Base-by-base conservation (phyloP, 257 asterid species). In the Solanum clarkiae region DNA sequence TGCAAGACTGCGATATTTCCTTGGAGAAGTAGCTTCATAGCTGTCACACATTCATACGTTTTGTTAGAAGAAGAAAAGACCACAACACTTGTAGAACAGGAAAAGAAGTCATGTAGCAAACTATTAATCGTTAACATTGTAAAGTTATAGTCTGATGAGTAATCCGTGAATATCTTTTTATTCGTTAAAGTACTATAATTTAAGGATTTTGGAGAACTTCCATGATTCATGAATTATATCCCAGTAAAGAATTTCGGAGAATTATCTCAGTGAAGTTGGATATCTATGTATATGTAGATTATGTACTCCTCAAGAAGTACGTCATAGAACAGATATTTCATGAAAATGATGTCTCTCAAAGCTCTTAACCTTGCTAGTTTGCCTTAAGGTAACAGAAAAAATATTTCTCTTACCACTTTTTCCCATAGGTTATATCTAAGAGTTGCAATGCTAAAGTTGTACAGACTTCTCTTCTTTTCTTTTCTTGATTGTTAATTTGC, bases 1-100 rank as follows among this genome's bases (percentile, higher is more conserved):
- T 11, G 93, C 90, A 47, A 96, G 97, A 85, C 92, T 91, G 86
- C 98, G 98, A 29, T 90, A 93, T 92, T 88, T 96, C 92, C 93
- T 90, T 14, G 99, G 95, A 80, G 98, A 89, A 82, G 99, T 96
- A 80, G 99, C 98, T 90, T 94, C 99, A 83, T 96, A 96, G 87
- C 99, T 96, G 96, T 79, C 17, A 79, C 17, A 53, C 92, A 91
- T 14, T 71, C 17, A 29, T 47, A 80, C 13, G 53, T 54, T 54
- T 57, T 57, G 63, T 82, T 45, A 86, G 7, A 24, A 13, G 45
- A 60, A 15, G 18, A 45, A 51, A 77, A 51, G 10, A 51, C 63
- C 16, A 9, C 82, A 77, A 1, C 16, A 77, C 45, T 51, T 77
- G 63, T 16, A 51, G 47, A 74, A 15, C 16, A 24, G 5, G 16